A percentile compares a stretch with the other conserved stretches of the same genome.
These are phyloP conservation scores for Podospora didyma DNA, from an alignment of 495 filamentous ascomycete genomes.

Conservation along the genomic window DNA sequence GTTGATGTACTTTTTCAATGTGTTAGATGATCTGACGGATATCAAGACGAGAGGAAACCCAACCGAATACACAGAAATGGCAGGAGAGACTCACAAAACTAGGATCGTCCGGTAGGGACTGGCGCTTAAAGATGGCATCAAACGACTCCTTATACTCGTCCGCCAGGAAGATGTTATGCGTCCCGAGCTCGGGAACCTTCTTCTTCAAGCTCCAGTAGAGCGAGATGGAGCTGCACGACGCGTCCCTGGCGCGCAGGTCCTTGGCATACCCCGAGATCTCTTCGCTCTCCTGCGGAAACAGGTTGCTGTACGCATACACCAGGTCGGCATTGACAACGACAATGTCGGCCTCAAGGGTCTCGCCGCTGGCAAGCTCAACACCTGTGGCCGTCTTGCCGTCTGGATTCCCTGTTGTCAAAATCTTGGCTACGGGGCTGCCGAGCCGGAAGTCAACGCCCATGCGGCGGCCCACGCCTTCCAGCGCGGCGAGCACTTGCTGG, in stretches of 20 bases:
- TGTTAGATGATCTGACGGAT: too few species aligned
- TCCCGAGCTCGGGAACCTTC: conserved; percentile 52
- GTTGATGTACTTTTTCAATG: conserved; percentile 52
- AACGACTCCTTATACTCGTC: conserved; percentile 65
- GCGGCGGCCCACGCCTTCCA: conserved; percentile 52
- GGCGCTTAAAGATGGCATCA: conserved; percentile 64
- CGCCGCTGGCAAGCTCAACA: conserved; percentile 48
- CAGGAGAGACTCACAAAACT: conserved; percentile 43
- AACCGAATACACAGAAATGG: neutral
- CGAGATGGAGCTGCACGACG: conserved; percentile 66
- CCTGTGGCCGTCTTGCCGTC: conserved; percentile 49
- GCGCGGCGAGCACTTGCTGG: conserved; percentile 52
- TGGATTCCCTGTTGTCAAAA: conserved; percentile 35
- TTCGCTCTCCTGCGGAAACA: conserved; percentile 37
- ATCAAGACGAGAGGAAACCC: too few species aligned
- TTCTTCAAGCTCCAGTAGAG: conserved; percentile 67
- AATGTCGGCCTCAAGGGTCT: conserved; percentile 52
- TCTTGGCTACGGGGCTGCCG: conserved; percentile 42
- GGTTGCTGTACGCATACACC: conserved; percentile 65
- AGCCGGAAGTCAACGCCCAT: conserved; percentile 57
- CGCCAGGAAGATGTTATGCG: conserved; percentile 73
- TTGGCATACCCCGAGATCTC: conserved; percentile 33
- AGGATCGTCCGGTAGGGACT: conserved; percentile 57
- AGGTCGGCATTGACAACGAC: conserved; percentile 67
- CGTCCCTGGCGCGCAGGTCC: conserved; percentile 42